These are phyloP conservation scores for Phoenix roebelenii DNA, from an alignment of 176 grass and related monocot species.

Conservation along the genomic window DNA sequence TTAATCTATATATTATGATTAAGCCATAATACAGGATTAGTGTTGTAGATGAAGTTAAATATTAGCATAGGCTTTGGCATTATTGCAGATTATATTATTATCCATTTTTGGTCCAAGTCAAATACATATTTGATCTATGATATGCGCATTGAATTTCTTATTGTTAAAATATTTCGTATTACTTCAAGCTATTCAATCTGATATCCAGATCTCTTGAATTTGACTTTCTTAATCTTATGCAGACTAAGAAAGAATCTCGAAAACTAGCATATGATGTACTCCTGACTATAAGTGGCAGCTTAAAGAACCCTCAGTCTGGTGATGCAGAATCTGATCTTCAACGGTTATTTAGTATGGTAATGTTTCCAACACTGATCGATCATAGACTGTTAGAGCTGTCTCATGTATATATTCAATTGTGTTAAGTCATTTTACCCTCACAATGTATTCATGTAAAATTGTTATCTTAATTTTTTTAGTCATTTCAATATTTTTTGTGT, in stretches of 20 bases:
- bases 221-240: conserved; percentile 8
- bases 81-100: too few relatives aligned
- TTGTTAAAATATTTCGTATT: neutral
- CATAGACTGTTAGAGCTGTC: neutral
- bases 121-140: neutral
- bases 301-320: conserved; percentile 51
- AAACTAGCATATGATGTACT: conserved; percentile 82
- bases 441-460: too few relatives aligned
- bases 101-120: too few relatives aligned
- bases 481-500: too few relatives aligned
- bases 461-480: too few relatives aligned
- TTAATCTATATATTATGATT: too few relatives aligned
- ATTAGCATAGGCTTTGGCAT: too few relatives aligned
- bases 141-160: neutral
- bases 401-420: neutral
- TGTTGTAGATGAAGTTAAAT: too few relatives aligned
- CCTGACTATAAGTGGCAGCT: conserved; percentile 48
- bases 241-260: conserved; percentile 92
- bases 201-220: neutral
- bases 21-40: too few relatives aligned
- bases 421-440: neutral
- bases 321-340: conserved; percentile 74
- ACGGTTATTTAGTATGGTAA: conserved; percentile 84
- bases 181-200: too few relatives aligned
- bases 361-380: conserved; percentile 9